Evolutionary conservation across 2,329 filamentous ascomycete genomes (phyloP).

Genomic region (Xylariaceae sp.): DNA sequence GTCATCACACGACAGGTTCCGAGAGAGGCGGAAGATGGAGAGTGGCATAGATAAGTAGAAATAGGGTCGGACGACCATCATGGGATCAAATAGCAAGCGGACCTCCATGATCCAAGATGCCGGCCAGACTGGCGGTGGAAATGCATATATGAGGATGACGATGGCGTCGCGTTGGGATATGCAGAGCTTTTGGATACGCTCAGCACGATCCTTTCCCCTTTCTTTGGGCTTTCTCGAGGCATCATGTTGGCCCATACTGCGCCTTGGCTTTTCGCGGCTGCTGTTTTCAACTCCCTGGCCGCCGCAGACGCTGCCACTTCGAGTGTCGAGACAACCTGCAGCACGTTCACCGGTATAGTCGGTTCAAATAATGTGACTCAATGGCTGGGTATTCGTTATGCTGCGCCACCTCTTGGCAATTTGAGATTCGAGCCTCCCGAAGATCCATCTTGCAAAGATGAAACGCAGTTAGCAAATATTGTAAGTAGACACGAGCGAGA

Average conservation of each 20-base stretch:
- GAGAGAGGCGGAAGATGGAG: slow-evolving; percentile 2
- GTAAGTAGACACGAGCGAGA: slow-evolving; percentile 35
- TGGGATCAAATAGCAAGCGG: not conserved
- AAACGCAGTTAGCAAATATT: slow-evolving; percentile 49
- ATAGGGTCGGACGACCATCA: slow-evolving; percentile 8
- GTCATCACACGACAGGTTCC: slow-evolving; percentile 9
- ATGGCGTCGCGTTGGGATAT: slow-evolving; percentile 5
- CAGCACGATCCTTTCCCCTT: slow-evolving; percentile 1
- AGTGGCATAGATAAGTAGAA: not conserved
- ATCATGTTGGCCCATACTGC: slow-evolving; percentile 10
- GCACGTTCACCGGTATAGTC: slow-evolving; percentile 57
- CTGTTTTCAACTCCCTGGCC: slow-evolving; percentile 19
- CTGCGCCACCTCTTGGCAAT: slow-evolving; percentile 61
- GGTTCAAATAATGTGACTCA: slow-evolving; percentile 57
- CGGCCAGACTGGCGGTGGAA: not conserved
- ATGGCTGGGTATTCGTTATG: slow-evolving; percentile 74
- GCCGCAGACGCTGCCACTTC: slow-evolving; percentile 22
- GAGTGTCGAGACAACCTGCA: slow-evolving; percentile 62
- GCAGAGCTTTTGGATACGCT: slow-evolving; percentile 4
- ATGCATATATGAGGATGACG: slow-evolving; percentile 10
- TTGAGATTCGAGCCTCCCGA: slow-evolving; percentile 65
- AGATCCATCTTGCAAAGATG: slow-evolving; percentile 49
- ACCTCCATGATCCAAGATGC: not conserved
- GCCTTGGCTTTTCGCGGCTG: slow-evolving; percentile 13
- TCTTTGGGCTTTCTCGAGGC: not conserved